Conservation (phyloP, 23 red algal species). For the Gracilaria caudata region DNA sequence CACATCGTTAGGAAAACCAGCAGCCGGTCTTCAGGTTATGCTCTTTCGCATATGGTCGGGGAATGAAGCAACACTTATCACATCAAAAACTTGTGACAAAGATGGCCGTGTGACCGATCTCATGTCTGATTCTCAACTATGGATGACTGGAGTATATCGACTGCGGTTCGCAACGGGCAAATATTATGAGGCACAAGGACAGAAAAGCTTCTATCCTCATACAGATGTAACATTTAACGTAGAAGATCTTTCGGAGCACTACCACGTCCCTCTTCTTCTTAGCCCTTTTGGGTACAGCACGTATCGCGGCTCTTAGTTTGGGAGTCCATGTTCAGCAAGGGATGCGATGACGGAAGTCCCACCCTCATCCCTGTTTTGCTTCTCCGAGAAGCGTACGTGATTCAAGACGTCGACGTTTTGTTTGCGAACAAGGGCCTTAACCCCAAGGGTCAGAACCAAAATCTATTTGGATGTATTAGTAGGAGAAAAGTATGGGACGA, state of each 20-base stretch:
- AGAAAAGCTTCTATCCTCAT: conserved; percentile 84
- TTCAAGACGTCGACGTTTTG: no score
- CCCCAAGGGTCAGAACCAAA: no score
- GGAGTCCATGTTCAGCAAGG: neutral
- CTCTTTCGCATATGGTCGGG: conserved; percentile 21
- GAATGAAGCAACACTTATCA: conserved; percentile 21
- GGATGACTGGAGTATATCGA: conserved; percentile 59
- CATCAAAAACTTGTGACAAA: conserved; percentile 24
- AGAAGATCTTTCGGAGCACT: conserved; percentile 57
- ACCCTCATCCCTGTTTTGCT: neutral
- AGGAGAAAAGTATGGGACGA: no score
- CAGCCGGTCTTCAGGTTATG: conserved; percentile 52
- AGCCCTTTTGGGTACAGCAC: conserved; percentile 86
- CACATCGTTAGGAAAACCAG: conserved; percentile 71
- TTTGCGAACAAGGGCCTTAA: no score
- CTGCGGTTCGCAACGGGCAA: conserved; percentile 69
- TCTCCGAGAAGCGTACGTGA: neutral
- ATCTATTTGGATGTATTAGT: no score
- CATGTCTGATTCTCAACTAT: conserved; percentile 18
- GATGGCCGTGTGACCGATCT: conserved; percentile 71
- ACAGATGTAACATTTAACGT: conserved; percentile 76
- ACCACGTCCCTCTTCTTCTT: conserved; percentile 85
- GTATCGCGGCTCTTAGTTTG: conserved; percentile 82
- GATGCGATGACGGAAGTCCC: neutral
- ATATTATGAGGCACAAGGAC: conserved; percentile 53